Base-by-base conservation (phyloP, 1,284 basidiomycete species). In the Papiliotrema nemorosa region DNA sequence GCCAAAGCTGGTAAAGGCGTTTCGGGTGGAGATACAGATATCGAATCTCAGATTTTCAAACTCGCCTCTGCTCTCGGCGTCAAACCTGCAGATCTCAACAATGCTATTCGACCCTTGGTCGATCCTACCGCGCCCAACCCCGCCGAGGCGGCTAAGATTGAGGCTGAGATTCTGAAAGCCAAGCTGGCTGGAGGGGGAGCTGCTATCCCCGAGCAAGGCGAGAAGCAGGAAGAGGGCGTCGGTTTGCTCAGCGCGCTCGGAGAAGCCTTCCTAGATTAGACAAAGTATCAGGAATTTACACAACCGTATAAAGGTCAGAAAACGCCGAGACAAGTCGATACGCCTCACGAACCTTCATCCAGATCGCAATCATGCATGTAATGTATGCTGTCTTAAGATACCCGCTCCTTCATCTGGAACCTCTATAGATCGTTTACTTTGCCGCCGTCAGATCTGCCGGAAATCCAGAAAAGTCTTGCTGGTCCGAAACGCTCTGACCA, bases 391-490 rank as follows among this genome's bases (percentile, higher is more conserved):
- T 35, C 12, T 13, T 16, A 27, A 14, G 18, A 31, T 31, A 31
- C 29, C 14, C 29, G 29, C 29, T 31, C 29, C 9, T 31, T 43
- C 47, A 31, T 20, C 22, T 37, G 24, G 12, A 31, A 33, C 35
- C 41, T 34, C 35, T 27, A 25, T 40, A 38, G 41, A 18, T 31
- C 29, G 5, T 45, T 54, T 47, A 66, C 54, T 61, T 65, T 3
- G 64, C 63, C 18, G 59, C 64, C 3, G 88, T 92, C 64, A 94
- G 73, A 47, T 83, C 84, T 14, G 84, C 78, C 14, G 92, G 92
- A 76, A 97, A 96, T 2, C 88, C 87, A 27, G 86, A 73, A 72
- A 97, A 98, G 74, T 98, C 94, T 50, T 91, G 86, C 77, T 97
- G 94, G 52, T 98, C 93, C 74, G 92, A 88, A 41, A 90, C 76